Conservation (phyloP, 495 filamentous ascomycete species). For the Penicillium paradoxum region DNA sequence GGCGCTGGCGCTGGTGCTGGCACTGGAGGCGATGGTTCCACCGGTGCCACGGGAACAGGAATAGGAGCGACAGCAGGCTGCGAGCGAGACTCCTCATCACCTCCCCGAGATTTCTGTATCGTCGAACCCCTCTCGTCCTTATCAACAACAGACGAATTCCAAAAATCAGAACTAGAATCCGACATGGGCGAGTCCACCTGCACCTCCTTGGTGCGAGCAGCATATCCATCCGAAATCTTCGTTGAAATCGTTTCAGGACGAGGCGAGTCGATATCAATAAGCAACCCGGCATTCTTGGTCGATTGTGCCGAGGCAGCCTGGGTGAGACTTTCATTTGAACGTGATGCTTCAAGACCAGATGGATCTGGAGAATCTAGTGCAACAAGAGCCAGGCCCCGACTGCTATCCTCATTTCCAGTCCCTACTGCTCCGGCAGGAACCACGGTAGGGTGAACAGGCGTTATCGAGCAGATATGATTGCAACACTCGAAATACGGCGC, state of each 20-base stretch:
- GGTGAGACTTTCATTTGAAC: background rate
- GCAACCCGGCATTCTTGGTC: slow-evolving; percentile 10
- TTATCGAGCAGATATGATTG: slow-evolving; percentile 45
- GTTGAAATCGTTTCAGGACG: background rate
- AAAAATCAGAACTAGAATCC: slow-evolving; percentile 12
- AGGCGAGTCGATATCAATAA: slow-evolving; percentile 33
- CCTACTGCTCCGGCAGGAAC: background rate
- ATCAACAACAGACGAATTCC: slow-evolving; percentile 10
- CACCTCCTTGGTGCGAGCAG: slow-evolving; percentile 1
- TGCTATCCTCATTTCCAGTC: background rate
- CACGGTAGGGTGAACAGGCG: slow-evolving; percentile 13
- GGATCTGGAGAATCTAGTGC: background rate
- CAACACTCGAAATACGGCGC: slow-evolving; percentile 47
- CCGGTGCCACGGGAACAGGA: background rate
- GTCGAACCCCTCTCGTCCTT: slow-evolving; percentile 10
- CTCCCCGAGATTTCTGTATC: background rate
- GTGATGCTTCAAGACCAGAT: background rate
- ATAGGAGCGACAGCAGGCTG: background rate
- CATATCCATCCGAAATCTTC: background rate
- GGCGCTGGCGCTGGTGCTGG: slow-evolving; percentile 24
- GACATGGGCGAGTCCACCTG: slow-evolving; percentile 4
- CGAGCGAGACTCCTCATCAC: background rate
- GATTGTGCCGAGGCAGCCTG: background rate
- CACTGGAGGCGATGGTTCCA: slow-evolving; percentile 21
- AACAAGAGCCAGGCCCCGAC: background rate